A percentile compares a stretch with the other conserved stretches of the same genome.
Conservation (phyloP, 2,329 filamentous ascomycete species). For the Coleophoma eucalyptorum region DNA sequence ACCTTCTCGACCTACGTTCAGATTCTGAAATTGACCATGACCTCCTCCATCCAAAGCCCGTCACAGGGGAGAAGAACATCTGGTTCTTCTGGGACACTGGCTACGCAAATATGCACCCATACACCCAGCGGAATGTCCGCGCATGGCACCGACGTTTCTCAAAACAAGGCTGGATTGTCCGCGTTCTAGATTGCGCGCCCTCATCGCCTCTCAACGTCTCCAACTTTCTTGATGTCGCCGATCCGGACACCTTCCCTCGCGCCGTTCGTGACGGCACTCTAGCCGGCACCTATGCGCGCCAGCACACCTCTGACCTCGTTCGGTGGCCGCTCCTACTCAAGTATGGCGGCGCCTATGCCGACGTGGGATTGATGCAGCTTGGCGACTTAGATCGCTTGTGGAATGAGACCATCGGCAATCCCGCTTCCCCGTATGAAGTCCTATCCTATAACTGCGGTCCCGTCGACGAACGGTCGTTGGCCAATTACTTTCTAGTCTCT, state of each 20-base stretch:
- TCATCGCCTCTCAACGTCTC: constrained; percentile 43
- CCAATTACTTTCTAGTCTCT: constrained; percentile 45
- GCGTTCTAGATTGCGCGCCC: constrained; percentile 42
- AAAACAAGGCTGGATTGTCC: constrained; percentile 47
- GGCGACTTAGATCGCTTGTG: constrained; percentile 52
- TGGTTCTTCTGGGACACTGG: constrained; percentile 58
- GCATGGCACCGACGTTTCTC: constrained; percentile 50
- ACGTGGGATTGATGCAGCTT: constrained; percentile 53
- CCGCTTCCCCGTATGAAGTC: constrained; percentile 41
- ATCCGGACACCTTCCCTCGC: constrained; percentile 39
- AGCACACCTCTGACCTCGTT: constrained; percentile 56
- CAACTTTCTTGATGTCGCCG: constrained; percentile 42
- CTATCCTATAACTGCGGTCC: constrained; percentile 40
- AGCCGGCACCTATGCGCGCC: constrained; percentile 42
- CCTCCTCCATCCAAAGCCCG: constrained; percentile 33
- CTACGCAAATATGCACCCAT: constrained; percentile 43
- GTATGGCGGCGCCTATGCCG: constrained; percentile 55
- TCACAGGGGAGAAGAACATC: constrained; percentile 45
- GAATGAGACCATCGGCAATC: constrained; percentile 42
- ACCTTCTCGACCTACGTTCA: constrained; percentile 39
- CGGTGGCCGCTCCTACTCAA: constrained; percentile 51
- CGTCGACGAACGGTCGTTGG: constrained; percentile 31
- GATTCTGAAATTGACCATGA: constrained; percentile 41
- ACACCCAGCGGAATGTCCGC: constrained; percentile 47
- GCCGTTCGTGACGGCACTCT: constrained; percentile 47